Conservation (phyloP, 306 rosid species). For the Senna siamea region DNA sequence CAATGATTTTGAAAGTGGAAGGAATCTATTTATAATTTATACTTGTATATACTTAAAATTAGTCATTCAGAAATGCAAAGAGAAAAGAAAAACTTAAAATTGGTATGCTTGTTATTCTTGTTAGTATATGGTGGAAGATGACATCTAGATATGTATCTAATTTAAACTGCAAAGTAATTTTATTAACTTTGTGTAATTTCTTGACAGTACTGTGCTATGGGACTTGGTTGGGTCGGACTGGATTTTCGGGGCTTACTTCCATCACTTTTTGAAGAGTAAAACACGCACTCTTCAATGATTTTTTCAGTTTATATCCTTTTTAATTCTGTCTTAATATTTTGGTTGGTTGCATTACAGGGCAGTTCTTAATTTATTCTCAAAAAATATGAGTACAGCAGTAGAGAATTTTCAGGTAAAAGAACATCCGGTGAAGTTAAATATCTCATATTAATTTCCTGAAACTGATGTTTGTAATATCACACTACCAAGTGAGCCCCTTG, state of each 20-base stretch:
- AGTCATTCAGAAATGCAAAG: slow-evolving; percentile 29
- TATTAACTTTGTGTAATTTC: slow-evolving; percentile 40
- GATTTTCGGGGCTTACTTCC: slow-evolving; percentile 98
- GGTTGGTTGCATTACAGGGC: slow-evolving; percentile 69
- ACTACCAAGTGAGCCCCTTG: slow-evolving; percentile 18
- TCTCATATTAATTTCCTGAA: slow-evolving; percentile 29
- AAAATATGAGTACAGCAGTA: slow-evolving; percentile 88
- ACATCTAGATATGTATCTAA: not conserved
- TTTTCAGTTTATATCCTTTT: slow-evolving; percentile 10
- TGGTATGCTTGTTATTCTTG: slow-evolving; percentile 24
- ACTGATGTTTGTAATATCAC: slow-evolving; percentile 24
- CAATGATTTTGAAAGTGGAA: slow-evolving; percentile 32
- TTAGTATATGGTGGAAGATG: slow-evolving; percentile 16
- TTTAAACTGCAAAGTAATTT: slow-evolving; percentile 29
- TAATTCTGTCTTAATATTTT: slow-evolving; percentile 29
- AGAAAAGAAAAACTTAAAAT: slow-evolving; percentile 6
- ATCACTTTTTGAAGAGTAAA: slow-evolving; percentile 93
- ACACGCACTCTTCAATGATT: slow-evolving; percentile 31
- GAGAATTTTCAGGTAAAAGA: slow-evolving; percentile 92
- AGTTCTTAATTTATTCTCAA: slow-evolving; percentile 85
- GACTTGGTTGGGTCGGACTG: slow-evolving; percentile 99
- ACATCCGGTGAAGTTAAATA: slow-evolving; percentile 33
- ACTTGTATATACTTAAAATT: slow-evolving; percentile 7
- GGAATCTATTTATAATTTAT: not conserved
- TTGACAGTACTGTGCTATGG: slow-evolving; percentile 96